Evolutionary conservation across 2,329 filamentous ascomycete genomes (phyloP).

Genomic region (Aureobasidium sp.): DNA sequence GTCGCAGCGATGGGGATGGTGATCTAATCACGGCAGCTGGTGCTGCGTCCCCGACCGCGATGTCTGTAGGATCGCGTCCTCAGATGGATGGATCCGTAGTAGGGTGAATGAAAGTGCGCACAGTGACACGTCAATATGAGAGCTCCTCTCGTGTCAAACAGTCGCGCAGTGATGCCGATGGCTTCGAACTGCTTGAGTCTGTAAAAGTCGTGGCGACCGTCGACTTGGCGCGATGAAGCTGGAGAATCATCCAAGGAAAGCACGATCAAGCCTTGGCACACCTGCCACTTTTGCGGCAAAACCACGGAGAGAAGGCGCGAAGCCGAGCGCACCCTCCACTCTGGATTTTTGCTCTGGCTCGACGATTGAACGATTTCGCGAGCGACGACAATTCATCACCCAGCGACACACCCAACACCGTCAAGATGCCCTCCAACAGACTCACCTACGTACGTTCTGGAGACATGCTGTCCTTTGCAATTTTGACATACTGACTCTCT

Average conservation of each 20-base stretch:
- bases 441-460: slow-evolving; percentile 47
- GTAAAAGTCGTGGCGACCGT: slow-evolving; percentile 13
- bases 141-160: not conserved
- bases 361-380: not conserved
- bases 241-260: not conserved
- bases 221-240: slow-evolving; percentile 2
- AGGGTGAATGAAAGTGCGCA: not conserved
- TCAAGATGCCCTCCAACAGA: slow-evolving; percentile 48
- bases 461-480: slow-evolving; percentile 16
- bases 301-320: not conserved
- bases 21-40: slow-evolving; percentile 15
- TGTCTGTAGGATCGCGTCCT: not conserved
- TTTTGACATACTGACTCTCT: slow-evolving; percentile 28
- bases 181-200: slow-evolving; percentile 4
- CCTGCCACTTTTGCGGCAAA: not conserved
- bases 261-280: not conserved
- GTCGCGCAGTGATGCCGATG: slow-evolving; percentile 5
- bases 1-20: slow-evolving; percentile 8
- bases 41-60: slow-evolving; percentile 14
- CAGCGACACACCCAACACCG: slow-evolving; percentile 26
- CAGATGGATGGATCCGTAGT: not conserved
- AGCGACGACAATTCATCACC: slow-evolving; percentile 15
- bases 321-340: slow-evolving; percentile 1
- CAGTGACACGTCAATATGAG: not conserved
- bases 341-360: slow-evolving; percentile 7